Percentiles rank a stretch among this genome's conserved stretches.
These are phyloP conservation scores for Chalciporus sp. DNA, from an alignment of 1,284 basidiomycete species.

Conservation along the genomic window DNA sequence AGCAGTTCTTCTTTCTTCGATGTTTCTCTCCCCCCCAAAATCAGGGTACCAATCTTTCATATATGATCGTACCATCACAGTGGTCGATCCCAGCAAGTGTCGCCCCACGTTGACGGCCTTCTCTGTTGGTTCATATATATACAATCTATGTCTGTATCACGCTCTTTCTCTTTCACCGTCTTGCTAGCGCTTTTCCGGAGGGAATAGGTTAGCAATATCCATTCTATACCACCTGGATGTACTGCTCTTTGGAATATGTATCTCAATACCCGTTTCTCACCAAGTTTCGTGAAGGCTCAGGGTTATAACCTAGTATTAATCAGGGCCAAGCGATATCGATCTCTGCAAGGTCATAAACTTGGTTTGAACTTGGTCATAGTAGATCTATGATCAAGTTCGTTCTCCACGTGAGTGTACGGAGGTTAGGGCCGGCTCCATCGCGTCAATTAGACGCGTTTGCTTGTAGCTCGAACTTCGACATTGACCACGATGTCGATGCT, in stretches of 20 bases:
- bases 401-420: slow-evolving; percentile 6
- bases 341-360: no score
- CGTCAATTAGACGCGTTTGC: slow-evolving; percentile 22
- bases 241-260: slow-evolving; percentile 13
- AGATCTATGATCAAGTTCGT: no score
- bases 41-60: slow-evolving; percentile 11
- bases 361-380: no score
- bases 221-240: slow-evolving; percentile 12
- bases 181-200: slow-evolving; percentile 3
- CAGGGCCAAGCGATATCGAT: no score
- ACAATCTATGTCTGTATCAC: slow-evolving; percentile 10
- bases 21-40: slow-evolving; percentile 4
- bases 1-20: slow-evolving; percentile 2
- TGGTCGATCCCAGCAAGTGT: not conserved
- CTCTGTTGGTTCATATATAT: not conserved
- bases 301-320: no score
- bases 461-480: slow-evolving; percentile 12
- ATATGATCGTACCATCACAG: slow-evolving; percentile 6
- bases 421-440: slow-evolving; percentile 32
- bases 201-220: slow-evolving; percentile 5
- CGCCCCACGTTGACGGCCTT: not conserved
- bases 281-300: no score
- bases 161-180: slow-evolving; percentile 7
- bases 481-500: slow-evolving; percentile 56
- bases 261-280: not conserved